phyloP scores from a whole-genome alignment of 768 basidiomycete genomes.

The Asterophora parasitica region DNA sequence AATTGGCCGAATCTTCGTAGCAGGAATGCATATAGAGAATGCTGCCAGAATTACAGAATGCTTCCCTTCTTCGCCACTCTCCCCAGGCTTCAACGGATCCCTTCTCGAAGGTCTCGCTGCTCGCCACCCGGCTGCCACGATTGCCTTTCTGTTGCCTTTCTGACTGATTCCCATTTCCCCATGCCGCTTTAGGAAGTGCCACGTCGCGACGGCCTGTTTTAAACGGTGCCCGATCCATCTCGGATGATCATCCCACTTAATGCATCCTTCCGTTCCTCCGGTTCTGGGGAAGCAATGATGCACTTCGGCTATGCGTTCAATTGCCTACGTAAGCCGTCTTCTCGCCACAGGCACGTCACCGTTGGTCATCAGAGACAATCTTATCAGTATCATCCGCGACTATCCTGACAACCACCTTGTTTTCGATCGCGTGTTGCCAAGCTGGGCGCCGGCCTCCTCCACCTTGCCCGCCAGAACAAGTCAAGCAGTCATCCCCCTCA shows the following conservation, averaged over 20 bases:
- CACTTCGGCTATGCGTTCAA: constrained; percentile 20
- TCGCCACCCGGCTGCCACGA: constrained; percentile 3
- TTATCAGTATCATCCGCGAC: constrained; percentile 18
- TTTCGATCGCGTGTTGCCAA: constrained; percentile 9
- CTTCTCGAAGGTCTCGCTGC: constrained; percentile 14
- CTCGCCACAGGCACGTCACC: constrained; percentile 19
- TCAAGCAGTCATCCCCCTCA: too few relatives aligned
- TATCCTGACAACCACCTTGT: constrained; percentile 3
- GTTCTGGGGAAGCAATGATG: constrained; percentile 31
- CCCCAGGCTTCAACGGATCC: constrained; percentile 21
- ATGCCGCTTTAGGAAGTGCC: constrained; percentile 21
- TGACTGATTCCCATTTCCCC: constrained; percentile 13
- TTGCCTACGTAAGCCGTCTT: constrained; percentile 8
- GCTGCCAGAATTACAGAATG: too few relatives aligned
- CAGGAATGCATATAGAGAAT: too few relatives aligned
- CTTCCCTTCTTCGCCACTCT: too few relatives aligned
- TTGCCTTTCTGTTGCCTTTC: constrained; percentile 12
- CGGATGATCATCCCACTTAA: constrained; percentile 23
- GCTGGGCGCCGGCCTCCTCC: background rate
- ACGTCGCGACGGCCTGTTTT: constrained; percentile 20
- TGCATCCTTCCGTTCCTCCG: constrained; percentile 23
- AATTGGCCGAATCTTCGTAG: constrained; percentile 57
- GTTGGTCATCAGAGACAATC: constrained; percentile 15
- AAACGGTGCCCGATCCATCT: constrained; percentile 28
- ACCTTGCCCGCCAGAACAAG: background rate